These are phyloP conservation scores for Litsea cubeba DNA, from an alignment of 164 flowering plant genomes.

Conservation along the genomic window DNA sequence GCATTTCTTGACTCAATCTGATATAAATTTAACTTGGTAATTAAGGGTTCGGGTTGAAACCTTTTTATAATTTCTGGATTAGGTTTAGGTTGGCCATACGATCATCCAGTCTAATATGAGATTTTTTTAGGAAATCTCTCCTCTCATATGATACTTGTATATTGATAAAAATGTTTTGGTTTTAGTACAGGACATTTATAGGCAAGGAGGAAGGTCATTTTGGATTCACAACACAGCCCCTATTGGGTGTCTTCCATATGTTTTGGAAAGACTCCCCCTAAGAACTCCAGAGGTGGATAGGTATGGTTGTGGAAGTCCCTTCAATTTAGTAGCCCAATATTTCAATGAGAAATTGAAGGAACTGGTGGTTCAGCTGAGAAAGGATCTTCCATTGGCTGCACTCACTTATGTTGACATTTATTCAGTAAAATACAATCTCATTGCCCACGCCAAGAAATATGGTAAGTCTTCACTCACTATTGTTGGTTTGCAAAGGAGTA, in stretches of 20 bases:
- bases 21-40: no score
- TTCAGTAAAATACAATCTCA: slow-evolving; percentile 38
- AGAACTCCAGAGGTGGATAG: slow-evolving; percentile 33
- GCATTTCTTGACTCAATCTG: no score
- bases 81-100: no score
- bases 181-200: slow-evolving; percentile 25
- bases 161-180: no score
- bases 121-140: no score
- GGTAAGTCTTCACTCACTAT: slow-evolving; percentile 23
- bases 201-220: slow-evolving; percentile 45
- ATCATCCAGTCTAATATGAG: no score
- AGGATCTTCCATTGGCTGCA: slow-evolving; percentile 36
- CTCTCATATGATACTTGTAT: no score
- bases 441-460: slow-evolving; percentile 33
- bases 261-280: slow-evolving; percentile 25
- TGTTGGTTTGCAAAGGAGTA: not conserved
- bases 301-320: slow-evolving; percentile 41
- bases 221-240: slow-evolving; percentile 72
- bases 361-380: slow-evolving; percentile 31
- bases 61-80: no score
- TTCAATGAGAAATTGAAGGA: slow-evolving; percentile 41
- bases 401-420: slow-evolving; percentile 54
- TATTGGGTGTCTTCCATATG: slow-evolving; percentile 46
- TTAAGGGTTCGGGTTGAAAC: no score
- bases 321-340: slow-evolving; percentile 42